phyloP scores from a whole-genome alignment of 2,329 filamentous ascomycete genomes.

The Teratosphaeria pseudoeucalypti region DNA sequence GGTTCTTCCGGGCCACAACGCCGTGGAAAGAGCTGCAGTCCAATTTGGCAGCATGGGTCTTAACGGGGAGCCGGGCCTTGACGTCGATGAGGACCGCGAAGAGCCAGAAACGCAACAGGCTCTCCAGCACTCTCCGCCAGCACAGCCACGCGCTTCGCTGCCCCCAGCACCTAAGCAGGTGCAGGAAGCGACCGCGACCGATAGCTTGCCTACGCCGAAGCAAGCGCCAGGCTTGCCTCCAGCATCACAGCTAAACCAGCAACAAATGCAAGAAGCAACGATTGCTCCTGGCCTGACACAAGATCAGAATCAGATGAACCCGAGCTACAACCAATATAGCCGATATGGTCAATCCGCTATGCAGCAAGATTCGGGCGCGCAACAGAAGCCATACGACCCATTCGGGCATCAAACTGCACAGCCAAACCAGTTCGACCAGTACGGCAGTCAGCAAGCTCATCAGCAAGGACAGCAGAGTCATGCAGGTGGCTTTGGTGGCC shows the following conservation, averaged over 20 bases:
- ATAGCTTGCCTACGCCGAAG: constrained; percentile 42
- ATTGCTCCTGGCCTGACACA: constrained; percentile 45
- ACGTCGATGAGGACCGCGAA: constrained; percentile 89
- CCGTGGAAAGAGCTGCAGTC: constrained; percentile 82
- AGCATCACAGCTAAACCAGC: constrained; percentile 43
- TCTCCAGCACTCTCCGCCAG: constrained; percentile 81
- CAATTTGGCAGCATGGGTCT: constrained; percentile 95
- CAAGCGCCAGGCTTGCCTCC: constrained; percentile 49
- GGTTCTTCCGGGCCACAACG: constrained; percentile 94
- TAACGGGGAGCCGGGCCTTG: constrained; percentile 62
- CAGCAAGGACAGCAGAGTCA: constrained; percentile 46
- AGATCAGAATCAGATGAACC: constrained; percentile 34
- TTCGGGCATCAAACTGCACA: constrained; percentile 63
- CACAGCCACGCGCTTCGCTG: constrained; percentile 74
- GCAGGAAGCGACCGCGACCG: constrained; percentile 29
- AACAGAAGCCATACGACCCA: constrained; percentile 76
- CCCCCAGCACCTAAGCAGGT: constrained; percentile 55
- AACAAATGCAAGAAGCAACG: constrained; percentile 29
- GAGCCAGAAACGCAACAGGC: constrained; percentile 93
- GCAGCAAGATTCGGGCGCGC: constrained; percentile 46
- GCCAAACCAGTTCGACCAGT: constrained; percentile 36
- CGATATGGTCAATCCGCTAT: constrained; percentile 55
- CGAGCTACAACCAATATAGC: constrained; percentile 53
- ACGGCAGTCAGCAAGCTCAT: constrained; percentile 44
- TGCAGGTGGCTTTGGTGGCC: constrained; percentile 53